Evolutionary conservation across 1,284 basidiomycete species (phyloP), one percentile per base, ranked within the genome.

Genomic region (Chalciporus sp.): DNA sequence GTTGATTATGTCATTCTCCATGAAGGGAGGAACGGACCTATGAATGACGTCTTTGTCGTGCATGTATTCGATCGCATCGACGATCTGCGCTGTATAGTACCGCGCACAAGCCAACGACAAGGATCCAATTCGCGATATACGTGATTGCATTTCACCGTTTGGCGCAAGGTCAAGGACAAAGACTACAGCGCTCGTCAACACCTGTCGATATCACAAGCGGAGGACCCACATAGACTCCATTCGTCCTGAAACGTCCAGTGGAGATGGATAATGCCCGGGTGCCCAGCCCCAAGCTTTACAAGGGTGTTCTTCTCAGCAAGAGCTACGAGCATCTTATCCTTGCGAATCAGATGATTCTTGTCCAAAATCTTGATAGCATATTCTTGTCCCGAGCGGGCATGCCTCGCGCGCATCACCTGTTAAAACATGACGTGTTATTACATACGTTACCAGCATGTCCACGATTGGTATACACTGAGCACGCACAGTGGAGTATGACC

Each of bases 11-110:
- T 42, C 46, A 57, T 42, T 35, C 2, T 20, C 29, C 48, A 45
- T 17, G 41, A 49, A 54, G 20, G 43, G 29, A 40, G 31, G 43
- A 20, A 66, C 75, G 40, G 57, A 87, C 80, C 95, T 87, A 67
- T 98, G 95, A 42, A 95, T 88, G 49, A 98, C 86, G 5, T 90
- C 91, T 62, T 88, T 88, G 47, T 80, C 79, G 68, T 98, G 95
- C 81, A 98, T 95, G 72, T 89, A 95, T 47, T 86, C 86, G 55
- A 97, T 76, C 0, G 94, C 90, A 64, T 95, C 92, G 42, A 95
- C 80, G 39, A 97, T 79, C 66, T 96, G 93, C 0, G 95, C 94
- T 2, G 88, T 79, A 68, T 96, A 97, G 70, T 92, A 92, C 33
- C 86, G 80, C 0, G 90, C 79, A 54, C 90, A 94, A 4, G 73